A percentile compares a stretch with the other conserved stretches of the same genome.
These are phyloP conservation scores for Fusarium napiforme DNA, from an alignment of 2,329 filamentous ascomycete genomes.

Conservation along the genomic window DNA sequence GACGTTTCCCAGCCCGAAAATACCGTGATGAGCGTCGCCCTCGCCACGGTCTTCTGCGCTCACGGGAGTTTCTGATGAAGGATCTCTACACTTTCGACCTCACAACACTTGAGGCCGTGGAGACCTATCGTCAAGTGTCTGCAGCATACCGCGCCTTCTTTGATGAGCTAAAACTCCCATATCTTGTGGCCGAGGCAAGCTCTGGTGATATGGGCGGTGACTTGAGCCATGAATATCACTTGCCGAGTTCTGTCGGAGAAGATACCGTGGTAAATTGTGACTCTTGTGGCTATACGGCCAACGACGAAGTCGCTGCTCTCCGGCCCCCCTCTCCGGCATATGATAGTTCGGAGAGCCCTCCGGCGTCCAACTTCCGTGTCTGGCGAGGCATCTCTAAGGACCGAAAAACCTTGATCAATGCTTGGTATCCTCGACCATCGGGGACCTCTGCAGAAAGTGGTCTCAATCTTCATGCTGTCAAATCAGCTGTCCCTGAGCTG, in stretches of 20 bases:
- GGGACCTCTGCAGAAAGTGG: slow-evolving; percentile 45
- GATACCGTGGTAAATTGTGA: slow-evolving; percentile 84
- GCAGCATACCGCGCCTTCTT: slow-evolving; percentile 81
- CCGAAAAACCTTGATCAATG: slow-evolving; percentile 73
- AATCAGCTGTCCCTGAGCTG: slow-evolving; percentile 71
- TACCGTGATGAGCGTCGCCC: slow-evolving; percentile 94
- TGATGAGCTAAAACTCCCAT: slow-evolving; percentile 82
- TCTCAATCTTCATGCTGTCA: slow-evolving; percentile 70
- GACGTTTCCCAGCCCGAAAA: slow-evolving; percentile 73
- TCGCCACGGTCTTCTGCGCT: slow-evolving; percentile 85
- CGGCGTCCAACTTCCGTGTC: slow-evolving; percentile 47
- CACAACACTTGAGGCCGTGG: slow-evolving; percentile 72
- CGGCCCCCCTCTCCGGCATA: slow-evolving; percentile 16
- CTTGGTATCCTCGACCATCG: slow-evolving; percentile 67
- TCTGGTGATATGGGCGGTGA: slow-evolving; percentile 97
- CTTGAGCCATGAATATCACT: slow-evolving; percentile 94
- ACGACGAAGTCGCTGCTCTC: slow-evolving; percentile 82
- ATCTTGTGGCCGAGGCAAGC: slow-evolving; percentile 86
- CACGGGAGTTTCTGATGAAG: slow-evolving; percentile 97
- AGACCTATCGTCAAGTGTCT: slow-evolving; percentile 82
- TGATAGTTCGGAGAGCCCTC: background rate
- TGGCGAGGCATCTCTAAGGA: slow-evolving; percentile 77
- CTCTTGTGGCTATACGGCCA: slow-evolving; percentile 80
- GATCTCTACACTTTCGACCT: slow-evolving; percentile 96
- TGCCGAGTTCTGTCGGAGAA: slow-evolving; percentile 82